phyloP scores from a whole-genome alignment of 106 monocot species.

The Dendrobium chrysotoxum region DNA sequence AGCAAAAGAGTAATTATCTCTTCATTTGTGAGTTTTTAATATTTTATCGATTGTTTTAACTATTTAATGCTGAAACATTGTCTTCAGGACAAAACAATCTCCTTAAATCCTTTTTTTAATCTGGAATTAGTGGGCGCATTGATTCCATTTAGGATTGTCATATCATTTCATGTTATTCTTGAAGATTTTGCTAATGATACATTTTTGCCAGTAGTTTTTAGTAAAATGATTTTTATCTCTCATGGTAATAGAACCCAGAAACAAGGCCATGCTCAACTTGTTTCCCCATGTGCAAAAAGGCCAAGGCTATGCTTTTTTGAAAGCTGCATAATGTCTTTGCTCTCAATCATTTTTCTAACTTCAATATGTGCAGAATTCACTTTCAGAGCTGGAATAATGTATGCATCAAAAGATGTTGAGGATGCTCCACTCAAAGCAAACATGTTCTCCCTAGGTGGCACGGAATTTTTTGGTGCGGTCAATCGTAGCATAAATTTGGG shows the following conservation, averaged over 20 bases:
- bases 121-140: not conserved
- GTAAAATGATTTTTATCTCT: not conserved
- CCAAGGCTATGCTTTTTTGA: not conserved
- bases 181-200: not conserved
- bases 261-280: not conserved
- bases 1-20: not conserved
- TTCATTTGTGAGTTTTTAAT: not conserved
- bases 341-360: constrained; percentile 30
- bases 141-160: not conserved
- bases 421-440: constrained; percentile 51
- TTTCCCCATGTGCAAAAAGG: not conserved
- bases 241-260: too few relatives aligned
- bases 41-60: not conserved
- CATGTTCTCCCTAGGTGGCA: constrained; percentile 80
- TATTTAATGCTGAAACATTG: not conserved
- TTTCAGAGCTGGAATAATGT: constrained; percentile 99
- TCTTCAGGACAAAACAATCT: not conserved
- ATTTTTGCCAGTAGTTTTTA: not conserved
- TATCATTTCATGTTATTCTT: not conserved
- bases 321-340: not conserved
- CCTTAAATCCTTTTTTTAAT: not conserved
- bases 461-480: constrained; percentile 66
- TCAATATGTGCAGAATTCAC: constrained; percentile 47
- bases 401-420: constrained; percentile 37
- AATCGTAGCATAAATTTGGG: constrained; percentile 80